phyloP scores from a whole-genome alignment of 2,329 filamentous ascomycete genomes.

The Sporothrix variecibatus region DNA sequence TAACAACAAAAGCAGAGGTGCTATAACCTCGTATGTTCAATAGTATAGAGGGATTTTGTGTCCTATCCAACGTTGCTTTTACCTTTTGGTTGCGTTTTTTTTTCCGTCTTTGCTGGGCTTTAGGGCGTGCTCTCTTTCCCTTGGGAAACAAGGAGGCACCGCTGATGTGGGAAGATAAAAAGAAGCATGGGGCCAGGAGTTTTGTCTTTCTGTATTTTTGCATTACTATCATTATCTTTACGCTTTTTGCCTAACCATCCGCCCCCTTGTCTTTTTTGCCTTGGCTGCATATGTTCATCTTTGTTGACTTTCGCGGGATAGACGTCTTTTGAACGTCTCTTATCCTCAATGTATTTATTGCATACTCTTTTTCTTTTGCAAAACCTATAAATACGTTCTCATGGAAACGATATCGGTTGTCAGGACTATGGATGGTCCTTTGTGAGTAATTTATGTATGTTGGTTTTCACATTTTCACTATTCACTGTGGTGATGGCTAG shows the following conservation, averaged over 20 bases:
- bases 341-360: background rate
- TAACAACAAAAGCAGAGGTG: background rate
- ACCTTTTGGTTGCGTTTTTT: background rate
- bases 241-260: background rate
- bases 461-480: background rate
- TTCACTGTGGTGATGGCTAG: slow-evolving; percentile 1
- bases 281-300: background rate
- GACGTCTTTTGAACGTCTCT: background rate
- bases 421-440: background rate
- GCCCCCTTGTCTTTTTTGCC: too few species aligned
- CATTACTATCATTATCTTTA: background rate
- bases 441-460: background rate
- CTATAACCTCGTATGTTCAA: background rate
- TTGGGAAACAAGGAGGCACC: background rate
- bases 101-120: background rate
- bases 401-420: background rate
- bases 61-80: background rate
- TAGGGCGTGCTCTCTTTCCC: background rate
- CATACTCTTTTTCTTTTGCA: background rate
- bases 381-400: background rate
- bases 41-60: background rate
- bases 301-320: background rate
- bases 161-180: slow-evolving; percentile 6
- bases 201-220: background rate
- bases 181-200: slow-evolving; percentile 23